These are phyloP conservation scores for Phyllosticta citribraziliensis DNA, from an alignment of 2,329 filamentous ascomycete species.

Conservation along the genomic window DNA sequence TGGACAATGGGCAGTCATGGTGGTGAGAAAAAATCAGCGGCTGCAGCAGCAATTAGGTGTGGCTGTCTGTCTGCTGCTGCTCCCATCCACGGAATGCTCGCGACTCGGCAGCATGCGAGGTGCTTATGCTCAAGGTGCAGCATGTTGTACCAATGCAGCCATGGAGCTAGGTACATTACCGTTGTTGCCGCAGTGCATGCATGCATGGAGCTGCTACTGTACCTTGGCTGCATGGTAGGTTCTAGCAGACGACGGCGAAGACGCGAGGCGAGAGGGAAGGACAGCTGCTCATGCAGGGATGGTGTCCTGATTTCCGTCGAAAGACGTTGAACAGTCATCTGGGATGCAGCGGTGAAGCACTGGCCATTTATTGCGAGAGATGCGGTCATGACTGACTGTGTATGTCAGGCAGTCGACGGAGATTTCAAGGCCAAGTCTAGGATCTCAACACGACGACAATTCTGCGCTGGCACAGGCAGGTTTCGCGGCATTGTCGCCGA, in stretches of 20 bases:
- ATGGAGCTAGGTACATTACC: neutral
- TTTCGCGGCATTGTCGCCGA: neutral
- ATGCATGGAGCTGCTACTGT: neutral
- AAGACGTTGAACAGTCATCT: neutral
- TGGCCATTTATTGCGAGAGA: neutral
- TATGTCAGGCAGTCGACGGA: neutral
- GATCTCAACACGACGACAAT: neutral
- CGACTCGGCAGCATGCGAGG: neutral
- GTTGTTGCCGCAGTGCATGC: neutral
- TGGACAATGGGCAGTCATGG: slow-evolving; percentile 1
- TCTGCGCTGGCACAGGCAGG: neutral
- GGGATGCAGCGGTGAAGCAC: neutral
- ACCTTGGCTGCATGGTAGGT: neutral
- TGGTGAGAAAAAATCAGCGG: neutral
- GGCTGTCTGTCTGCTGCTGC: neutral
- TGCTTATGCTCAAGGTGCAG: neutral
- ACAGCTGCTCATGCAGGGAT: neutral
- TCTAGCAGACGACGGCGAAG: neutral
- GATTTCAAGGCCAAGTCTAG: neutral
- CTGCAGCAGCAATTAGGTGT: neutral
- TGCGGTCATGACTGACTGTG: neutral
- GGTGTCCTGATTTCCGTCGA: neutral
- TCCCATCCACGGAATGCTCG: neutral
- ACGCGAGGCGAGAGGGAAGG: no score
- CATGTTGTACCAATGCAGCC: neutral